Evolutionary conservation across 805 yeast genomes (phyloP), one percentile per base, ranked within the genome.

Genomic region (Candida sonorensis): DNA sequence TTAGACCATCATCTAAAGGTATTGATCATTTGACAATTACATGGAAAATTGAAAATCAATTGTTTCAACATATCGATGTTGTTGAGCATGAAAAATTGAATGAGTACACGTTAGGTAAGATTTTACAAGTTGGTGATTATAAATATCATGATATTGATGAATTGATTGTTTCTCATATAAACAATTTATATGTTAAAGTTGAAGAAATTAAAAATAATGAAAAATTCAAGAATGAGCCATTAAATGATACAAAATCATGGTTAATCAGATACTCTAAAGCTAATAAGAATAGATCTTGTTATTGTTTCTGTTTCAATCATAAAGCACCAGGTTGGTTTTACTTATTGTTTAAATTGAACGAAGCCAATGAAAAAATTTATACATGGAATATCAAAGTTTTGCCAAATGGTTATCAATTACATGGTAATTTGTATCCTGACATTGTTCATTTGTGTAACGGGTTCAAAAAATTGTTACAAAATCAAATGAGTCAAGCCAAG

Each of bases 1-100:
- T 92, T 35, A 74, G 99, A 45, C 99, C 97, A 13, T 86, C 97
- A 0, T 85, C 95, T 8, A 76, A 79, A 41, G 98, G 98, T 26
- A 68, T 73, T 29, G 83, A 85, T 41, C 96, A 79, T 57, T 68
- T 92, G 45, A 87, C 95, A 3, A 79, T 90, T 26, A 90, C 99
- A 0, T 92, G 97, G 97, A 92, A 92, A 55, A 88, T 92, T 28
- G 92, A 84, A 38, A 90, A 84, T 52, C 82, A 80, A 53, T 62
- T 90, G 40, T 92, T 81, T 61, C 97, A 92, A 55, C 97, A 92
- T 55, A 64, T 92, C 42, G 92, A 87, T 46, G 82, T 92, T 28
- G 66, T 77, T 40, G 97, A 92, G 58, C 69, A 71, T 29, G 77
- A 70, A 28, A 76, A 77, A 49, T 79, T 72, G 32, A 75, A 73